phyloP scores from a whole-genome alignment of 2,329 filamentous ascomycete species.

The Fusarium dlaminii region DNA sequence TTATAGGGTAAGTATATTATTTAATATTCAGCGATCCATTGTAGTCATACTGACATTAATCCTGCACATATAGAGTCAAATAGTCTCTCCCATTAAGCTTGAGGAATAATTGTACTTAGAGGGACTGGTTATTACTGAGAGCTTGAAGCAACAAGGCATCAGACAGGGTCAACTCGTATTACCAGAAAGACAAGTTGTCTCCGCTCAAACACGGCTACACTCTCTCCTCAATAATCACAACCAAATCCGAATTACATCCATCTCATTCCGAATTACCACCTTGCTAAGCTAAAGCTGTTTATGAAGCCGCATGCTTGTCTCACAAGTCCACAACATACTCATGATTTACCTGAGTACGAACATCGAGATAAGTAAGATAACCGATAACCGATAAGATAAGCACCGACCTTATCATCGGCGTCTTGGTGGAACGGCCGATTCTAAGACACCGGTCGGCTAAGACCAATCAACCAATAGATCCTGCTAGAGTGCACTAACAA shows the following conservation, averaged over 20 bases:
- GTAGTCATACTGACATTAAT: neutral
- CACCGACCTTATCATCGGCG: rapidly evolving
- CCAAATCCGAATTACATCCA: rapidly evolving
- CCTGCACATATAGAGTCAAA: rapidly evolving
- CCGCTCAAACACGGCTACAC: rapidly evolving
- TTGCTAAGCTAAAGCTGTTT: rapidly evolving
- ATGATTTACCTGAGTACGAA: neutral
- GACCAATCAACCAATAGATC: neutral
- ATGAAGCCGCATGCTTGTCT: rapidly evolving
- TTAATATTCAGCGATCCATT: neutral
- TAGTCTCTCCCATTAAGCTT: rapidly evolving
- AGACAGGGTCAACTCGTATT: too few species aligned
- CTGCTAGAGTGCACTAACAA: rapidly evolving
- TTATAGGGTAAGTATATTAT: neutral
- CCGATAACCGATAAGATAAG: neutral
- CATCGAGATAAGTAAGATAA: neutral
- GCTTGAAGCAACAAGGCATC: too few species aligned
- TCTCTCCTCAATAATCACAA: rapidly evolving
- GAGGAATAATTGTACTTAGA: rapidly evolving
- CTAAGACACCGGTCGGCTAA: neutral
- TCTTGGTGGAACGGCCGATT: neutral
- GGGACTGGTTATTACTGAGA: rapidly evolving
- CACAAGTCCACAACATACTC: too few species aligned
- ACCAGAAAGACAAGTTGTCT: too few species aligned
- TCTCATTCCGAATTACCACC: rapidly evolving